Evolutionary conservation across 192 early-diverging fungal species (phyloP), one percentile per base, ranked within the genome.

Genomic region (Coemansia sp.): DNA sequence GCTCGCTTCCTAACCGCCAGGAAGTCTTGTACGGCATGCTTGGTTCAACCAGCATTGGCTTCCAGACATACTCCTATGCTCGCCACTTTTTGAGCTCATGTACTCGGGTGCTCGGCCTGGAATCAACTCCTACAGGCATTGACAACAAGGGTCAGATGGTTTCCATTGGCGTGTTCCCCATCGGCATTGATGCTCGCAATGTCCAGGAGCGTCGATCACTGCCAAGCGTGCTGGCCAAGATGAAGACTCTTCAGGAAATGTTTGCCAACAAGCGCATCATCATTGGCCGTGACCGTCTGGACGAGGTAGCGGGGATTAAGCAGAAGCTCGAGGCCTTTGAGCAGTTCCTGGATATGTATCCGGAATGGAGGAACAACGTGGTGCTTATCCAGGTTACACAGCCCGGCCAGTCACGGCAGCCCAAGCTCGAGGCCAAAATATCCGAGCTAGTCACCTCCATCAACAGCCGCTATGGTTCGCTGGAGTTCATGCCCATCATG

Each of bases 261-360:
- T 97, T 94, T 69, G 73, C 82, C 40, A 90, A 80, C 30, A 97
- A 97, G 71, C 85, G 83, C 49, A 94, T 99, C 55, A 94, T 99
- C 73, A 87, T 97, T 50, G 93, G 94, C n/a, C 83, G 93, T 15
- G 97, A 99, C 72, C 94, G 91, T 63, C 71, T 97, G 50, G 95
- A 99, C 70, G 85, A 90, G 50, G 88, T 93, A 48, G 94, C 95
- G 47, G 94, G 94, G 36, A 91, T 99, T 26, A 74, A 87, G 49
- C 95, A 99, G 72, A 97, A 97, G 55, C 82, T 99, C n/a, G 83
- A 88, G 39, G 89, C 93, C 0, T 99, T 94, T 80, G 92, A 97
- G 60, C 89, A 85, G 63, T 96, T 99, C 68, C 75, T 99, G 41
- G 82, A 81, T 20, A 77, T 84, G 20, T 97, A 89, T 55, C 95